Base-by-base conservation (phyloP, 2,329 filamentous ascomycete species). In the Thelonectria rubi region DNA sequence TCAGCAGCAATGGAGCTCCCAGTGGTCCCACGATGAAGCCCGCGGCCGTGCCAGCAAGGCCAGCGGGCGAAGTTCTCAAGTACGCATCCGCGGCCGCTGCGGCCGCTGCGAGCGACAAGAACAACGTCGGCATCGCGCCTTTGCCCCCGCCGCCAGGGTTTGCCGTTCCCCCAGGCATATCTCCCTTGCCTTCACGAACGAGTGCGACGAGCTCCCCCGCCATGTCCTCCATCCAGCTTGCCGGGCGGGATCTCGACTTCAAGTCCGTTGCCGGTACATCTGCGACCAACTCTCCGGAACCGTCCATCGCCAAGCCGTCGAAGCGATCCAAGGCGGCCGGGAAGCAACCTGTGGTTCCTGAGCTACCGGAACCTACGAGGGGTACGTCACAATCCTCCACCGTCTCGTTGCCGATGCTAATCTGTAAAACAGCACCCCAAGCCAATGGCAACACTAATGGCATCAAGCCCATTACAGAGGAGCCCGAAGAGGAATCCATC, bases 81-180 rank as follows among this genome's bases (percentile, higher is more conserved):
- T 99, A 99, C 75, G 95, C 95, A 46, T 98, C 95, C 39, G 95
- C 95, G 0, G 95, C 95, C 0, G 95, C 95, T 0, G 95, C 95
- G 0, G 95, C 94, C 0, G 94, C 95, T 1, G 93, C 94, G 47
- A 93, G 88, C 76, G 93, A 97, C 69, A 86, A 82, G 79, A 94
- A 92, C 80, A 94, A 90, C 74, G 90, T 98, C 30, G 95, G 95
- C 24, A 97, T 99, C 73, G 90, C 94, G 60, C 95, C 95, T 42
- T 83, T 98, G 73, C 95, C 95, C 57, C 94, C 95, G 64, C 95
- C 95, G 71, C 93, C 93, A 26, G 91, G 91, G 39, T 26, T 47
- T 47, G 77, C 82, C 45, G 75, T 78, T 58, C 65, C 71, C 15
- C 73, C 81, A 11, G 77, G 78, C 62, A 78, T 82, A 59, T 78